Evolutionary conservation across 306 rosid genomes (phyloP), one percentile per base, ranked within the genome.

Genomic region (Inga leiocalycina): DNA sequence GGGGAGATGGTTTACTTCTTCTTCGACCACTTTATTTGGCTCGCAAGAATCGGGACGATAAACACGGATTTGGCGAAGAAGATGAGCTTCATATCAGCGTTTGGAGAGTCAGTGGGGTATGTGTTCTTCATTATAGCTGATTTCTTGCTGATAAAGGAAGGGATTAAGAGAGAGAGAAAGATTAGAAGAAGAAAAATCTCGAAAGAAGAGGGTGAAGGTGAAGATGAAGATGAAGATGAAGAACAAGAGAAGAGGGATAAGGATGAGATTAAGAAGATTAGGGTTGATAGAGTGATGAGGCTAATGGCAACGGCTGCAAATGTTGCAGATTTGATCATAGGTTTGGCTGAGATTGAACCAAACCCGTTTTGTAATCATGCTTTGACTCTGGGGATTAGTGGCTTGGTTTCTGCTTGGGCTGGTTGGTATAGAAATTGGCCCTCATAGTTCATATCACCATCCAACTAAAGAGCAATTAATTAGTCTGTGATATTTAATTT

Each of bases 341-440:
- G 41, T 15, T 0, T 96, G 75, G 99, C 99, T 2, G 99, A 96
- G 10, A 92, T 96, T 82, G 97, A 96, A 34, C 99, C 99, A 8
- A 96, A 96, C 17, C 98, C 97, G 0, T 92, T 96, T 20, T 96
- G 98, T 71, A 91, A 89, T 65, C 99, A 94, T 84, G 80, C 93
- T 27, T 80, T 96, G 19, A 90, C 94, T 62, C 97, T 96, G 84
- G 99, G 97, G 10, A 93, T 96, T 24, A 90, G 98, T 85, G 99
- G 99, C 3, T 85, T 96, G 92, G 98, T 96, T 84, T 96, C 98
- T 89, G 99, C 99, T 64, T 96, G 99, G 99, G 90, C 98, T 84
- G 99, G 99, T 80, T 96, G 99, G 99, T 96, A 94, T 11, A 89
- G 98, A 88, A 96, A 96, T 41, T 96, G 98, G 99, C 99, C 99